Conservation (phyloP, 257 asterid genomes). For the Nicotiana benthamiana region DNA sequence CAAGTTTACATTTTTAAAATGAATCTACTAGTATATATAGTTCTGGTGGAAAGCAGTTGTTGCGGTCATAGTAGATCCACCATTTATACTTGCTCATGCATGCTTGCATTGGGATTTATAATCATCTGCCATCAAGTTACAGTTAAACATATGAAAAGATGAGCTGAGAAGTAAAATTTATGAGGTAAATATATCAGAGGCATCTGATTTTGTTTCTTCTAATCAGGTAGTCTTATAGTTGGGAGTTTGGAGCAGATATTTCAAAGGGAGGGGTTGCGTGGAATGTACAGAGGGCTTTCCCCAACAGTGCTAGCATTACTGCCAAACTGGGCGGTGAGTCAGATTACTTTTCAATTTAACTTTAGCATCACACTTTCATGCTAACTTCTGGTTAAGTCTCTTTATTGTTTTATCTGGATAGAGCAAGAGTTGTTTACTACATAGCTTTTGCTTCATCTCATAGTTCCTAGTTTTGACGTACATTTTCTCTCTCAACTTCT, state of each 20-base stretch:
- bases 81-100: neutral
- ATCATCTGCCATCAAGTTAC: neutral
- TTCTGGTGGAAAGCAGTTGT: neutral
- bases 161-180: neutral
- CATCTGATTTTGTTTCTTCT: constrained; percentile 8
- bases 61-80: neutral
- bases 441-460: neutral
- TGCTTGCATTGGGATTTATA: neutral
- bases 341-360: neutral
- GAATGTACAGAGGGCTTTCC: constrained; percentile 96
- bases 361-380: neutral
- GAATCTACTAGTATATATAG: neutral
- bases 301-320: constrained; percentile 92
- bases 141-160: neutral
- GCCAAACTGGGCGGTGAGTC: constrained; percentile 93
- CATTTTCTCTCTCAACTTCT: neutral
- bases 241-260: constrained; percentile 84
- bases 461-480: neutral
- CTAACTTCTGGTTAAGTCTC: neutral
- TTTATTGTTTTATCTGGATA: neutral
- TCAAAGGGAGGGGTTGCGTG: constrained; percentile 79
- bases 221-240: constrained; percentile 74
- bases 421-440: neutral
- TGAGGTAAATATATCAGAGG: constrained; percentile 3
- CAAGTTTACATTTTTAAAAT: neutral